Evolutionary conservation across 176 grass and related monocot species (phyloP).

Genomic region (Carex kokanica): DNA sequence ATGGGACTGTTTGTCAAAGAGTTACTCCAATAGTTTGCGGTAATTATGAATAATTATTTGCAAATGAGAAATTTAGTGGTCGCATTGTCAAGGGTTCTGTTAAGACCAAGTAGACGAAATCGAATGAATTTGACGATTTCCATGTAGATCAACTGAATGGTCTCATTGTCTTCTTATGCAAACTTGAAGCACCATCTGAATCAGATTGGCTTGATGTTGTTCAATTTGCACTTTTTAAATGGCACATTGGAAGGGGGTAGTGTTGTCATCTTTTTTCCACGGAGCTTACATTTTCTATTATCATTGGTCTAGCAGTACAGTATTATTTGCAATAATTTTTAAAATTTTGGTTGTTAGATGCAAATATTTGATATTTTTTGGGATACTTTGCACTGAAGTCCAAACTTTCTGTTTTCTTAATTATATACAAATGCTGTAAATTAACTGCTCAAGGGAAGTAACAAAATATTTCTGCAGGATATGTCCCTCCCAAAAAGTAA

Average conservation of each 20-base stretch:
- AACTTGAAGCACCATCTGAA: neutral
- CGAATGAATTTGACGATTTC: neutral
- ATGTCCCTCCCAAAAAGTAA: constrained; percentile 80
- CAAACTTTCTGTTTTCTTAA: neutral
- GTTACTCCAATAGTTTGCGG: neutral
- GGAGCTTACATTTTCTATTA: neutral
- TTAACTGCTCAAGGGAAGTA: constrained; percentile 15
- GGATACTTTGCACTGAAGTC: neutral
- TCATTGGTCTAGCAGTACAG: neutral
- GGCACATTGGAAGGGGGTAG: neutral
- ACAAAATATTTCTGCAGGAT: constrained; percentile 44
- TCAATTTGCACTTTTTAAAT: neutral
- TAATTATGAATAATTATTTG: neutral
- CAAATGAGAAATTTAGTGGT: neutral
- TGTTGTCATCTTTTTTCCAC: neutral
- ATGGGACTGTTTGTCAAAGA: neutral
- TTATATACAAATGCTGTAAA: neutral
- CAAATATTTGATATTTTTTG: neutral
- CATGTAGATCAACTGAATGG: neutral
- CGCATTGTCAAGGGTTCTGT: neutral
- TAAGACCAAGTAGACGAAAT: neutral
- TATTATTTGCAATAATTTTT: neutral
- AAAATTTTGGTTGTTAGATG: neutral
- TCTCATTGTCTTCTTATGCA: neutral
- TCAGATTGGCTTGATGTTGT: neutral